These are phyloP conservation scores for Beauveria caledonica DNA, from an alignment of 2,329 filamentous ascomycete species.

Conservation along the genomic window DNA sequence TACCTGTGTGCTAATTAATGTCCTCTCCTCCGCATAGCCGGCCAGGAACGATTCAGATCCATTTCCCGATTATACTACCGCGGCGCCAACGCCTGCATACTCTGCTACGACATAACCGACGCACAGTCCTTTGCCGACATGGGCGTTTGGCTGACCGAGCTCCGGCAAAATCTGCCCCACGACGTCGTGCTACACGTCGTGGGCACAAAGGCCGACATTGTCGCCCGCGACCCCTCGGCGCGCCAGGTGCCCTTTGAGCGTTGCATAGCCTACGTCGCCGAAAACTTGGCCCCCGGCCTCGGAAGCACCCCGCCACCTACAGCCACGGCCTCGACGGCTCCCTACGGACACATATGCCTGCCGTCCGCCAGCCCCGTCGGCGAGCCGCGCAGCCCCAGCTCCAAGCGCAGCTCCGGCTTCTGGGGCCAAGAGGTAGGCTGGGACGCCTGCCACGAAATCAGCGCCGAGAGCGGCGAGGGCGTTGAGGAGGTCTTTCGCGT, in stretches of 20 bases:
- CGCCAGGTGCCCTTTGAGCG: slow-evolving; percentile 89
- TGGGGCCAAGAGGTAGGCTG: slow-evolving; percentile 92
- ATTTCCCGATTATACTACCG: slow-evolving; percentile 96
- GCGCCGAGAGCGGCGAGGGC: slow-evolving; percentile 85
- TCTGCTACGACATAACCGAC: slow-evolving; percentile 92
- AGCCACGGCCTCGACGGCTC: slow-evolving; percentile 33
- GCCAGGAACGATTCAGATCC: slow-evolving; percentile 89
- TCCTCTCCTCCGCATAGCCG: slow-evolving; percentile 40
- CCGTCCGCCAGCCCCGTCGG: slow-evolving; percentile 19
- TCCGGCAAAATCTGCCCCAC: slow-evolving; percentile 66
- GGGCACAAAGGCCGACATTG: slow-evolving; percentile 87
- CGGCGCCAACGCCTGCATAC: slow-evolving; percentile 84
- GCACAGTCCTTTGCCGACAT: slow-evolving; percentile 81
- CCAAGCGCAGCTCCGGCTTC: slow-evolving; percentile 64
- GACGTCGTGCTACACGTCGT: slow-evolving; percentile 90
- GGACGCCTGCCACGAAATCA: slow-evolving; percentile 97
- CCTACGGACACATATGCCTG: slow-evolving; percentile 20
- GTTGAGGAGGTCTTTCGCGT: slow-evolving; percentile 92
- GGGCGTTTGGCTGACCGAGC: slow-evolving; percentile 82
- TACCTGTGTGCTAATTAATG: slow-evolving; percentile 12
- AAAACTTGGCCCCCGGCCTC: slow-evolving; percentile 71
- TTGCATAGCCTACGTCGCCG: slow-evolving; percentile 91
- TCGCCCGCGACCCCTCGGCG: slow-evolving; percentile 68
- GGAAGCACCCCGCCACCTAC: slow-evolving; percentile 61
- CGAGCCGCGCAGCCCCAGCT: slow-evolving; percentile 52